Evolutionary conservation across 2,329 filamentous ascomycete species (phyloP).

Genomic region (Cladosporium sp.): DNA sequence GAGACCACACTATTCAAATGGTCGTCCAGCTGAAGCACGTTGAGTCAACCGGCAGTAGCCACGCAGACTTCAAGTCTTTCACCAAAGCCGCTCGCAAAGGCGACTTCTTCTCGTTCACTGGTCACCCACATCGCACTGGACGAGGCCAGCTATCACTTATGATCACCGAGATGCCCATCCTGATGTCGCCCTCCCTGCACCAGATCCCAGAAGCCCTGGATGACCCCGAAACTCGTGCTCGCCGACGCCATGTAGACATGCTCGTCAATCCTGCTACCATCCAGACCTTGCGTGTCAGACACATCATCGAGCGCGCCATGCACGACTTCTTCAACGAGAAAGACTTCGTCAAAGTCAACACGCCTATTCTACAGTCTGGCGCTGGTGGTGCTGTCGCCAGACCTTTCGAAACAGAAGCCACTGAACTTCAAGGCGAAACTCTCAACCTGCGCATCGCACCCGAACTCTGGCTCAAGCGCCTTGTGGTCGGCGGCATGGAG

Average conservation of each 20-base stretch:
- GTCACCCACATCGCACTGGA: slow-evolving; percentile 63
- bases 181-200: slow-evolving; percentile 75
- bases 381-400: slow-evolving; percentile 85
- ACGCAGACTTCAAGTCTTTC: slow-evolving; percentile 55
- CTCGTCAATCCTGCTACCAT: slow-evolving; percentile 66
- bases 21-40: slow-evolving; percentile 61
- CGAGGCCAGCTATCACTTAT: slow-evolving; percentile 74
- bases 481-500: slow-evolving; percentile 84
- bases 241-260: slow-evolving; percentile 80
- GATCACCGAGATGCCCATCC: slow-evolving; percentile 62
- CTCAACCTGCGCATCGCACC: slow-evolving; percentile 84
- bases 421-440: slow-evolving; percentile 67
- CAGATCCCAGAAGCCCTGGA: slow-evolving; percentile 68
- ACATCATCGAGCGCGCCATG: slow-evolving; percentile 68
- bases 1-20: slow-evolving; percentile 68
- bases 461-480: slow-evolving; percentile 88
- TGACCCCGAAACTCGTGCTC: slow-evolving; percentile 67
- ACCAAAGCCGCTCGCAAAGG: slow-evolving; percentile 69
- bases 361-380: slow-evolving; percentile 76
- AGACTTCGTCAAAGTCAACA: slow-evolving; percentile 82
- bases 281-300: slow-evolving; percentile 69
- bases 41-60: slow-evolving; percentile 28
- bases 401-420: slow-evolving; percentile 76
- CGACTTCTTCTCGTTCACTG: slow-evolving; percentile 70
- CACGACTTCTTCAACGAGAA: slow-evolving; percentile 67